phyloP scores from a whole-genome alignment of 192 early-diverging fungal species.

The Coemansia sp. region DNA sequence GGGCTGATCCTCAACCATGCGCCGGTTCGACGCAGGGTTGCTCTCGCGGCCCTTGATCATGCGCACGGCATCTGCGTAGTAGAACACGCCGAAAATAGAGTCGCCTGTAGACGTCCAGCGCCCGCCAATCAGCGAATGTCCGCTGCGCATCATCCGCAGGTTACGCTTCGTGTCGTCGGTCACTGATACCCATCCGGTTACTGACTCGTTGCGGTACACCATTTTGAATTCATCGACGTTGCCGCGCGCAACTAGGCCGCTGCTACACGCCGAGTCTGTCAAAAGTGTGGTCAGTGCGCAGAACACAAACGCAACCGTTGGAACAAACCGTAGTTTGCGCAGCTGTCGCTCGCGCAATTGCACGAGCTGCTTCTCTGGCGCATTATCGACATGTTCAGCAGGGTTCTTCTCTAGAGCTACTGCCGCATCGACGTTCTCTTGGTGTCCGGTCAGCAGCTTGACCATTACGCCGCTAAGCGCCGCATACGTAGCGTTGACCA shows the following conservation, averaged over 20 bases:
- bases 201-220: slow-evolving; percentile 72
- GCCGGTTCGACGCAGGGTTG: slow-evolving; percentile 13
- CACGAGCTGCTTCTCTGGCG: background rate
- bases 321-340: slow-evolving; percentile 27
- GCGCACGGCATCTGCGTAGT: slow-evolving; percentile 77
- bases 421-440: slow-evolving; percentile 18
- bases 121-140: slow-evolving; percentile 89
- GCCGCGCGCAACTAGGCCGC: slow-evolving; percentile 45
- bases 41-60: slow-evolving; percentile 34
- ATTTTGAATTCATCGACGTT: slow-evolving; percentile 45
- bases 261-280: slow-evolving; percentile 56
- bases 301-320: slow-evolving; percentile 5
- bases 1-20: background rate
- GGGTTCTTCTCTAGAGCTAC: background rate
- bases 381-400: background rate
- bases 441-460: slow-evolving; percentile 31
- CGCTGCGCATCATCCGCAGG: slow-evolving; percentile 76
- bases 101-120: slow-evolving; percentile 64
- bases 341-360: slow-evolving; percentile 6
- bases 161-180: slow-evolving; percentile 56
- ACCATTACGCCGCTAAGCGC: slow-evolving; percentile 27
- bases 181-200: slow-evolving; percentile 80
- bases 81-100: slow-evolving; percentile 79
- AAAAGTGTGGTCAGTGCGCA: slow-evolving; percentile 25
- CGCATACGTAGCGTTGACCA: slow-evolving; percentile 23